These are phyloP conservation scores for Xylariaceae sp. DNA, from an alignment of 2,329 filamentous ascomycete genomes.

Conservation along the genomic window DNA sequence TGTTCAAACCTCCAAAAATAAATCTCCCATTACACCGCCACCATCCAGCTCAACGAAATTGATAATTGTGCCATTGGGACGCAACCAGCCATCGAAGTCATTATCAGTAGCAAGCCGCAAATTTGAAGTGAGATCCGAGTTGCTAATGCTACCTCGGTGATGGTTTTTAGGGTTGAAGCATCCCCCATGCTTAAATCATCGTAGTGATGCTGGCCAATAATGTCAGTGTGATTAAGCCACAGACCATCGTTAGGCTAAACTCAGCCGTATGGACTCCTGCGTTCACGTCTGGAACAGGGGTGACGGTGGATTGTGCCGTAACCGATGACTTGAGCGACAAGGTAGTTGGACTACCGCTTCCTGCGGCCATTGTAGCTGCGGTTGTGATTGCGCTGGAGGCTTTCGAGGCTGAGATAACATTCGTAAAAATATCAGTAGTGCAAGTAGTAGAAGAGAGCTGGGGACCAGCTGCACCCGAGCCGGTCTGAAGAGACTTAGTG, in stretches of 20 bases:
- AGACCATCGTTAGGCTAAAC: conserved; percentile 10
- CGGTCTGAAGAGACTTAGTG: conserved; percentile 9
- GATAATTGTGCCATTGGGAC: conserved; percentile 7
- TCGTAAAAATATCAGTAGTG: conserved; percentile 16
- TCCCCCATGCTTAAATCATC: conserved; percentile 4
- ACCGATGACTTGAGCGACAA: conserved; percentile 11
- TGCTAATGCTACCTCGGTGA: not conserved
- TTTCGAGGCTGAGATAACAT: conserved; percentile 10
- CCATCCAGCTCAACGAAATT: conserved; percentile 1
- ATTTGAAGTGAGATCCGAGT: not conserved
- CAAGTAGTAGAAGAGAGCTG: conserved; percentile 14
- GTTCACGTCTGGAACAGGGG: conserved; percentile 11
- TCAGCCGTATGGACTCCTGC: not conserved
- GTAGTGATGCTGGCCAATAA: conserved; percentile 8
- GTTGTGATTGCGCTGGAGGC: conserved; percentile 6
- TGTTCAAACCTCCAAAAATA: conserved; percentile 19
- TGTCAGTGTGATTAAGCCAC: conserved; percentile 2
- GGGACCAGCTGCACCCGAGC: not conserved
- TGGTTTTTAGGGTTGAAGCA: not conserved
- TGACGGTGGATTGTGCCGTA: conserved; percentile 5
- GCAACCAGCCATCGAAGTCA: not conserved
- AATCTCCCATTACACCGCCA: conserved; percentile 13
- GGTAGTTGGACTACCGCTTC: conserved; percentile 8
- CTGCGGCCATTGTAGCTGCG: conserved; percentile 13
- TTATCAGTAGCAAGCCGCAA: not conserved